phyloP scores from a whole-genome alignment of 257 asterid species.

The Salvia splendens region DNA sequence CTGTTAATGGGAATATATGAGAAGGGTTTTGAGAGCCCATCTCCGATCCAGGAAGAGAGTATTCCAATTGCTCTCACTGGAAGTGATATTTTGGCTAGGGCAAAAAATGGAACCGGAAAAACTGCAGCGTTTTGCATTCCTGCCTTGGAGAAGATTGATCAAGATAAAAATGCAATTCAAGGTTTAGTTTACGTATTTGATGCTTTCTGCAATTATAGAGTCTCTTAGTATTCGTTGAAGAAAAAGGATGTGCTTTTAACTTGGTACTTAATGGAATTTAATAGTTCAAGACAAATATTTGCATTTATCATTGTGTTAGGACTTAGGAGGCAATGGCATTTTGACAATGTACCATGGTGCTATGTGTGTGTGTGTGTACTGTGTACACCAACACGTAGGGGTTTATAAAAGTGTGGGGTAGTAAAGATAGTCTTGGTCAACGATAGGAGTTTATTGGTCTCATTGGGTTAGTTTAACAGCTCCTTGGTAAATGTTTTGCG shows the following conservation, averaged over 20 bases:
- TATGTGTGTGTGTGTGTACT: background rate
- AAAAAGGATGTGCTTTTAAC: constrained; percentile 10
- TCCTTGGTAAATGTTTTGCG: constrained; percentile 6
- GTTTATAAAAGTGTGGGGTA: constrained; percentile 24
- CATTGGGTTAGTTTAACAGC: background rate
- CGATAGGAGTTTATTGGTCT: constrained; percentile 6
- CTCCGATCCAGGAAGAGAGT: constrained; percentile 96
- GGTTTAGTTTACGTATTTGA: constrained; percentile 46
- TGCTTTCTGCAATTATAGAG: constrained; percentile 13
- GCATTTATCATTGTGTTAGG: constrained; percentile 13
- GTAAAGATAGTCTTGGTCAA: constrained; percentile 11
- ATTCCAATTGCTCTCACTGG: constrained; percentile 94
- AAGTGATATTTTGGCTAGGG: constrained; percentile 89
- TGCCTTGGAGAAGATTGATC: constrained; percentile 84
- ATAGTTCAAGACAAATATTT: constrained; percentile 9
- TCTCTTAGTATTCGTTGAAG: constrained; percentile 13
- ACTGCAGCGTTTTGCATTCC: constrained; percentile 95
- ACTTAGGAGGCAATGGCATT: constrained; percentile 24
- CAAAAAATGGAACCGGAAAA: constrained; percentile 94
- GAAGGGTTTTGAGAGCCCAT: constrained; percentile 93
- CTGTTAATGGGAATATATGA: constrained; percentile 95
- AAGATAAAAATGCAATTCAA: constrained; percentile 82
- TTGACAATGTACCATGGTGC: constrained; percentile 9
- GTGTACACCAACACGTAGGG: background rate
- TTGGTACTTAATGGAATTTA: constrained; percentile 19